A percentile compares a stretch with the other conserved stretches of the same genome.
Evolutionary conservation across 371 early-diverging fungal species (phyloP).

Genomic region (Mortierella polycephala): DNA sequence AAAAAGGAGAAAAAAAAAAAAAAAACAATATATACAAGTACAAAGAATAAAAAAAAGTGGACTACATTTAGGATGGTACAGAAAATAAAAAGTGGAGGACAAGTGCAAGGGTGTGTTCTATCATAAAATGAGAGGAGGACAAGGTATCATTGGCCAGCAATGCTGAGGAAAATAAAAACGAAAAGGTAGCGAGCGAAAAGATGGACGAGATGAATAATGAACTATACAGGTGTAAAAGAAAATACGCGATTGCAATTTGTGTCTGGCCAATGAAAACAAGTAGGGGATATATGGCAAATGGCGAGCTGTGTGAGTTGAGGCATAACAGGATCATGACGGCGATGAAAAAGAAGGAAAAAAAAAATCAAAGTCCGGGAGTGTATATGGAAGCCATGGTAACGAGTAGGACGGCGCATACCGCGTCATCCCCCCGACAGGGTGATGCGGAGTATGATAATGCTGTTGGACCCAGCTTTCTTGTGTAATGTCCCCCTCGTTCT

Average conservation of each 20-base stretch:
- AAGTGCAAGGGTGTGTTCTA: background rate
- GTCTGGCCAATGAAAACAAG: background rate
- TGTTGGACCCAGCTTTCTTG: too few relatives aligned
- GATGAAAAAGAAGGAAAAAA: conserved; percentile 3
- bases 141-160: conserved; percentile 11
- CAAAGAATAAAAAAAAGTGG: background rate
- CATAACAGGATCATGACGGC: background rate
- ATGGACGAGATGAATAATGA: too few relatives aligned
- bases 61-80: too few relatives aligned
- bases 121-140: background rate
- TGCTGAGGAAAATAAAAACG: background rate
- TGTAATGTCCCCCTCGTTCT: background rate
- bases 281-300: too few relatives aligned
- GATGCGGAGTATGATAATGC: too few relatives aligned
- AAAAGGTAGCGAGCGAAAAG: background rate
- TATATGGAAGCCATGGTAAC: too few relatives aligned
- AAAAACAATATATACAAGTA: conserved; percentile 8
- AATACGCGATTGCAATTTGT: background rate
- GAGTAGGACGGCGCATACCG: too few relatives aligned
- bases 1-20: background rate
- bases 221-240: background rate
- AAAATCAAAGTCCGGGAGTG: too few relatives aligned
- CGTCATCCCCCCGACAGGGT: too few relatives aligned
- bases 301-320: too few relatives aligned
- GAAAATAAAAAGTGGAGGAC: too few relatives aligned